Evolutionary conservation across 257 asterid species (phyloP), one percentile per base, ranked within the genome.

Genomic region (Pogostemon cablin): DNA sequence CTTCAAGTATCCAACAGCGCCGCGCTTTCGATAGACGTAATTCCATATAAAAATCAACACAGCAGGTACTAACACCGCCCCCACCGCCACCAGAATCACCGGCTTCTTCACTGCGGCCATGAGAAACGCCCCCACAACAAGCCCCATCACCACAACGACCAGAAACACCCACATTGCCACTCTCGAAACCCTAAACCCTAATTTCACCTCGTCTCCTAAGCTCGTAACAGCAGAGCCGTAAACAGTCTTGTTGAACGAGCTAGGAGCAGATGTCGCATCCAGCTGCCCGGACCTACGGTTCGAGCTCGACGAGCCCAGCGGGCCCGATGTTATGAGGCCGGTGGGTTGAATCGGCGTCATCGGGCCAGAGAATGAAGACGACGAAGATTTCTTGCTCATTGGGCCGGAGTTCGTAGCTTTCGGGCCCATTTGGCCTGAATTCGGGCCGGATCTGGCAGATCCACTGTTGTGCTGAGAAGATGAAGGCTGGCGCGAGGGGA

Each of bases 381-480:
- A 84, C 0, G 99, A 85, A 0, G 97, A 86, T 56, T 81, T 88
- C 73, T 84, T 91, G 49, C 75, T 84, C 59, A 86, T 79, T 2
- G 97, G 89, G 11, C 97, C 96, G 9, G 98, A 92, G 73, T 72
- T 80, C 2, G 79, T 71, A 37, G 79, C 17, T 11, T 80, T 86
- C 2, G 62, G 65, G 5, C 83, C 87, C 60, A 82, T 32, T 42
- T 77, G 88, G 46, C 98, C 96, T 15, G 98, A 90, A 71, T 81
- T 87, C 6, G 99, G 88, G 54, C 98, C 95, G 83, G 96, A 87
- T 85, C 97, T 89, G 71, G 86, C 78, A 57, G 98, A 86, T 87
- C 95, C 98, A 65, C 95, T 87, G 81, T 78, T 86, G 69, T 82
- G 88, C 81, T 75, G 90, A 2, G 95, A 85, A 1, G 89, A 68